Conservation (phyloP, 192 early-diverging fungal species). For the Podila horticola region DNA sequence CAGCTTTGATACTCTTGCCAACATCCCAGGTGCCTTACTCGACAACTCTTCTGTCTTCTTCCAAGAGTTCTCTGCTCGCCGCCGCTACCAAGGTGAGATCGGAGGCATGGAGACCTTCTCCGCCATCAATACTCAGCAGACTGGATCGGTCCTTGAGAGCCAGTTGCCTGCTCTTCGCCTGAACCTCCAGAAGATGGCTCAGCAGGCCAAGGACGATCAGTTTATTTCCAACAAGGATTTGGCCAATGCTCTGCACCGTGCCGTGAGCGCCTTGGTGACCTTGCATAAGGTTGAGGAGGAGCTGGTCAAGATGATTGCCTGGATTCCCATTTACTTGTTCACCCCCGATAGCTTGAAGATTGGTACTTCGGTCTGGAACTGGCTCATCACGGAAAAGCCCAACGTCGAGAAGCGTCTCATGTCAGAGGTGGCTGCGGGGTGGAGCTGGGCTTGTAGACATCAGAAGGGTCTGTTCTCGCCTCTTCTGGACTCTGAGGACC, state of each 20-base stretch:
- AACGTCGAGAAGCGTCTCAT: conserved; percentile 81
- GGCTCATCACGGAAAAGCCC: conserved; percentile 83
- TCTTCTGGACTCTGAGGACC: conserved; percentile 66
- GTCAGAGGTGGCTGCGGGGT: conserved; percentile 83
- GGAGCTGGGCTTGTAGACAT: conserved; percentile 83
- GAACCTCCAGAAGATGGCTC: conserved; percentile 45
- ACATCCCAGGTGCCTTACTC: conserved; percentile 46
- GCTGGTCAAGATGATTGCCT: conserved; percentile 83
- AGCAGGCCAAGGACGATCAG: conserved; percentile 54
- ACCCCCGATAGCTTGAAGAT: conserved; percentile 82
- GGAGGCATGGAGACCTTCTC: conserved; percentile 49
- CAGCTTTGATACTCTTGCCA: conserved; percentile 29
- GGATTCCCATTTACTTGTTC: conserved; percentile 87
- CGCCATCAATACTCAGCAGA: conserved; percentile 24
- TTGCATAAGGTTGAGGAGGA: conserved; percentile 72
- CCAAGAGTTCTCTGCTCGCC: conserved; percentile 59
- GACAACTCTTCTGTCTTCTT: conserved; percentile 68
- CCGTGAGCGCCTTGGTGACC: conserved; percentile 61
- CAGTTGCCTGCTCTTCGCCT: conserved; percentile 54
- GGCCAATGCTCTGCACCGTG: conserved; percentile 62
- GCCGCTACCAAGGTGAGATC: conserved; percentile 62
- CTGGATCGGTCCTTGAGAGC: conserved; percentile 46
- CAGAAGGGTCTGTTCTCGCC: conserved; percentile 86
- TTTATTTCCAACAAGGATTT: conserved; percentile 58
- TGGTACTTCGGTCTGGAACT: conserved; percentile 90